A percentile compares a stretch with the other conserved stretches of the same genome.
Evolutionary conservation across 2,329 filamentous ascomycete genomes (phyloP).

Genomic region (Aspergillus caelatus): DNA sequence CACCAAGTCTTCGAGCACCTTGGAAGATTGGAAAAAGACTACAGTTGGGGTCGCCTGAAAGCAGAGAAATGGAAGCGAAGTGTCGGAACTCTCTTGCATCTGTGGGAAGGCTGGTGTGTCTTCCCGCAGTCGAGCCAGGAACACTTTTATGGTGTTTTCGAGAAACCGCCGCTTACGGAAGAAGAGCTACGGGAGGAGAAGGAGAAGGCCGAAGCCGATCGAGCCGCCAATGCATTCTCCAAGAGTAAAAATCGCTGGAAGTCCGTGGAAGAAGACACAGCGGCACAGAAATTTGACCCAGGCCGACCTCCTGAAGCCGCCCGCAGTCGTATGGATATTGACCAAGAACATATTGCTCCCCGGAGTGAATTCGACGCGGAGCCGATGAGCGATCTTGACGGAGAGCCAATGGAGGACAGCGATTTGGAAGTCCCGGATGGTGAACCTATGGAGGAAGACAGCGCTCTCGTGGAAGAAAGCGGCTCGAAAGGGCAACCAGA

Average conservation of each 20-base stretch:
- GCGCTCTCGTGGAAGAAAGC: conserved; percentile 37
- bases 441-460: conserved; percentile 51
- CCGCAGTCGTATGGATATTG: conserved; percentile 37
- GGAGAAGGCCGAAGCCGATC: conserved; percentile 46
- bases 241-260: conserved; percentile 51
- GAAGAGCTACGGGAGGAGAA: conserved; percentile 48
- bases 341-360: conserved; percentile 31
- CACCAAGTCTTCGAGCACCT: conserved; percentile 74
- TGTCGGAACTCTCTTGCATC: conserved; percentile 66
- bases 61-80: conserved; percentile 85
- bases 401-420: conserved; percentile 51
- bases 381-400: conserved; percentile 48
- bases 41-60: conserved; percentile 78
- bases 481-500: conserved; percentile 24
- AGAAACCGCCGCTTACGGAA: conserved; percentile 64
- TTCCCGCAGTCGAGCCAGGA: conserved; percentile 77
- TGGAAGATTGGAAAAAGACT: conserved; percentile 70
- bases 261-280: conserved; percentile 47
- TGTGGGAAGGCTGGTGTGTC: conserved; percentile 68
- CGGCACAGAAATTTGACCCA: conserved; percentile 34
- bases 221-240: conserved; percentile 36
- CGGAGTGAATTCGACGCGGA: conserved; percentile 47
- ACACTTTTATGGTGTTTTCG: conserved; percentile 69
- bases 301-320: conserved; percentile 27
- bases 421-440: conserved; percentile 55